Evolutionary conservation across 78 protist genomes (phyloP).

Genomic region (Capsaspora owczarzaki): DNA sequence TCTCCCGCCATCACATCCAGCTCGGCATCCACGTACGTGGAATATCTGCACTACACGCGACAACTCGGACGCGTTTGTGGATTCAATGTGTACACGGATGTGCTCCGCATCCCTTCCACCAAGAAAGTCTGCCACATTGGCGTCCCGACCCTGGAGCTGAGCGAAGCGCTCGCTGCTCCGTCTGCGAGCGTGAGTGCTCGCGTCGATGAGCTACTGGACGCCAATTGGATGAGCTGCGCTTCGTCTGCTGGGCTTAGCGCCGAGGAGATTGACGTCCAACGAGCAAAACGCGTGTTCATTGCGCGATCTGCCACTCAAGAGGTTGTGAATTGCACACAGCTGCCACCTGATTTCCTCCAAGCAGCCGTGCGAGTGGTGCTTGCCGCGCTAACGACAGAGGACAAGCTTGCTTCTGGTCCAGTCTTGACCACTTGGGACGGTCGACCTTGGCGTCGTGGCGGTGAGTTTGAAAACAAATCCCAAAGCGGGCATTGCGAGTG

Average conservation of each 20-base stretch:
- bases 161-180: not conserved
- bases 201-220: not conserved
- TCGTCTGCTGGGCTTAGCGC: not conserved
- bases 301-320: not conserved
- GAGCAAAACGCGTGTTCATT: not conserved
- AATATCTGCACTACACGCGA: conserved; percentile 39
- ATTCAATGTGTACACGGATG: conserved; percentile 31
- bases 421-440: too few species aligned
- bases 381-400: too few species aligned
- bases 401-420: too few species aligned
- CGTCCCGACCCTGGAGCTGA: not conserved
- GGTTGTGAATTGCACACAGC: too few species aligned
- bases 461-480: too few species aligned
- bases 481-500: too few species aligned
- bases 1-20: not conserved
- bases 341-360: too few species aligned
- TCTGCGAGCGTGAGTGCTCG: not conserved
- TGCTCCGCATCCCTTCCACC: conserved; percentile 49
- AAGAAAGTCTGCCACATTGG: conserved; percentile 41
- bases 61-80: conserved; percentile 30
- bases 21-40: conserved; percentile 15
- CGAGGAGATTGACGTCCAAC: not conserved
- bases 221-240: not conserved
- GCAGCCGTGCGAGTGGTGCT: too few species aligned
- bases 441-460: too few species aligned